These are phyloP conservation scores for Aspergillus ruber DNA, from an alignment of 2,329 filamentous ascomycete species.

Conservation along the genomic window DNA sequence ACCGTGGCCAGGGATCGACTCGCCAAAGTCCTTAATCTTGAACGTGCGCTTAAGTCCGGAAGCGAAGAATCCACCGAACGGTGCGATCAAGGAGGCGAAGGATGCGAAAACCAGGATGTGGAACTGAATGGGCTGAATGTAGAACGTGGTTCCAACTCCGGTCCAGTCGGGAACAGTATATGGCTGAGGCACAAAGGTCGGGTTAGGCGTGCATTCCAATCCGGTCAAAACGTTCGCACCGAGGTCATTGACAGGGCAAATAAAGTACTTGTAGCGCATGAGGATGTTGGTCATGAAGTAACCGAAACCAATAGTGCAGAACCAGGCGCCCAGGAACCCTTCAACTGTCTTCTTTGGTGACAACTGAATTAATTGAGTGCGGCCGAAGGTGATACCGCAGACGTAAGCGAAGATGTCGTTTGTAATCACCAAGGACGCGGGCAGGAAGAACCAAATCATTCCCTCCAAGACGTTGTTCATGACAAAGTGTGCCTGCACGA, in stretches of 20 bases:
- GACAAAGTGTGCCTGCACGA: constrained; percentile 96
- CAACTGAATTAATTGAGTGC: constrained; percentile 93
- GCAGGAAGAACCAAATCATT: constrained; percentile 99
- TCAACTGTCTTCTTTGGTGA: constrained; percentile 99
- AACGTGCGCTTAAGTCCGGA: constrained; percentile 97
- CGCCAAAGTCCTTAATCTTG: constrained; percentile 99
- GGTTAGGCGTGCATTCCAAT: constrained; percentile 82
- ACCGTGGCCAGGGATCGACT: constrained; percentile 94
- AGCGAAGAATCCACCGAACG: constrained; percentile 97
- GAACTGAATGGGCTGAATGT: constrained; percentile 81
- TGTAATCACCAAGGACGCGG: constrained; percentile 88
- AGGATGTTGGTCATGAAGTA: constrained; percentile 75
- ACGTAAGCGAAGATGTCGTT: constrained; percentile 99
- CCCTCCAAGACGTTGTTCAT: constrained; percentile 99
- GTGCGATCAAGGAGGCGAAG: constrained; percentile 92
- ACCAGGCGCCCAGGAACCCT: constrained; percentile 91
- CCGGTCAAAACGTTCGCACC: constrained; percentile 90
- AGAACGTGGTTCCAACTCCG: constrained; percentile 65
- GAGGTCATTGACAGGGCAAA: constrained; percentile 93
- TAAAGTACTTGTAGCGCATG: constrained; percentile 92
- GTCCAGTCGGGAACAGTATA: constrained; percentile 69
- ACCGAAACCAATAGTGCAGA: constrained; percentile 86
- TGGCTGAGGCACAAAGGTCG: constrained; percentile 73
- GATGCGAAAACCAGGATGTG: constrained; percentile 85
- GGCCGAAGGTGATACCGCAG: constrained; percentile 92